Base-by-base conservation (phyloP, 345 rosid genomes). In the Brassica carinata region DNA sequence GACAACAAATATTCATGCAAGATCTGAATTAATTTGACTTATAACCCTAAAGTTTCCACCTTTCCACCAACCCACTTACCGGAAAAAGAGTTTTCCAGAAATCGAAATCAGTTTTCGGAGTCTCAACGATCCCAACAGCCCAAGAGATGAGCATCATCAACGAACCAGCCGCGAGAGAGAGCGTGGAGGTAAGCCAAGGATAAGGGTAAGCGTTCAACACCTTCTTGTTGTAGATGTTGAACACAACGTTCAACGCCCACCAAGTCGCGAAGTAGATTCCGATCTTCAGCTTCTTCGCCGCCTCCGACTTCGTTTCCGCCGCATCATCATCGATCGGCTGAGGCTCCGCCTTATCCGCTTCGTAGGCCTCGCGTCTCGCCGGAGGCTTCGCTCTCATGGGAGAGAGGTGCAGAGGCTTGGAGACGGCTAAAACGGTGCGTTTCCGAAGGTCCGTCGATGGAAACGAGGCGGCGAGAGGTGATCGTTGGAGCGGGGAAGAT, bases 241-340 rank as follows among this genome's bases (percentile, higher is more conserved):
- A 96, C 29, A 96, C 95, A 55, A 93, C 99, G 71, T 96, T 96
- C 86, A 96, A 80, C 36, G 97, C 93, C 98, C 99, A 96, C 99
- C 99, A 96, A 6, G 92, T 89, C 8, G 99, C 99, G 72, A 96
- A 96, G 83, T 91, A 96, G 64, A 89, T 67, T 73, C 98, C 97
- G 73, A 96, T 96, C 87, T 90, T 96, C 74, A 84, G 71, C 75
- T 45, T 86, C 82, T 87, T 86, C 2, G 87, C 92, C 17, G 84
- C 92, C 76, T 86, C 96, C 18, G 87, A 62, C 72, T 87, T 86
- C 31, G 71, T 73, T 45, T 57, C 88, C 11, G 34, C 86, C 15
- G 55, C 67, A 2, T 40, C 34, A 62, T 40, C 85, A 14, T 87
- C 89, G 19, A 90, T 77, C 57, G 96, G 91, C 83, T 85, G 81